Base-by-base conservation (phyloP, 169 alveolate species). In the Plasmodium adleri region DNA sequence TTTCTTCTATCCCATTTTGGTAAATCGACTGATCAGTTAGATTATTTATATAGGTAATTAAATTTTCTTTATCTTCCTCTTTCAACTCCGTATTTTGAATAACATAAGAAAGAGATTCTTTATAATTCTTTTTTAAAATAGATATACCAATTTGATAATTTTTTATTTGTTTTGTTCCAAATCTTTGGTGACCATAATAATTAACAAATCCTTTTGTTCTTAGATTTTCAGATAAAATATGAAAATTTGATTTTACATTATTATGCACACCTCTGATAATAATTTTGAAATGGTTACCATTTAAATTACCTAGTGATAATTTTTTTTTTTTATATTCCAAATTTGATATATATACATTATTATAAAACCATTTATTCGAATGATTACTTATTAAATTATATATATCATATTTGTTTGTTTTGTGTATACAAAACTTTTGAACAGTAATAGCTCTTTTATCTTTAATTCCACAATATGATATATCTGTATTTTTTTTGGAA, bases 391-490 rank as follows among this genome's bases (percentile, higher is more conserved):
- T 70, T 26, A 94, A 63, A 26, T 95, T 93, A 43, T 20, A 83
- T 63, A 83, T 45, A 52, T 93, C 90, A 28, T 97, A 94, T 74
- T 95, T 88, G 83, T 88, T 92, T 22, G 89, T 75, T 45, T 93
- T 88, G n/a, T 91, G 74, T 7, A 94, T 92, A 49, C 95, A 94
- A 63, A 94, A 88, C 22, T 90, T 68, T 73, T 97, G 98, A 13
- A 96, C 94, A n/a, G 99, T 97, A 13, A 97, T 95, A 3, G 98
- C 99, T 64, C 99, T 90, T 78, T 96, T 96, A 88, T 97, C 99
- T 85, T 97, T 97, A 87, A 96, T 96, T 58, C 99, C 99, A 3
- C 98, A 97, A 49, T 97, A 90, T 54, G 94, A 96, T 72, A 97
- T 92, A 50, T 93, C 95, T 54, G 96, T 92, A 39, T 94, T 95